Conservation (phyloP, 371 early-diverging fungal species). For the Rhizopus delemar region DNA sequence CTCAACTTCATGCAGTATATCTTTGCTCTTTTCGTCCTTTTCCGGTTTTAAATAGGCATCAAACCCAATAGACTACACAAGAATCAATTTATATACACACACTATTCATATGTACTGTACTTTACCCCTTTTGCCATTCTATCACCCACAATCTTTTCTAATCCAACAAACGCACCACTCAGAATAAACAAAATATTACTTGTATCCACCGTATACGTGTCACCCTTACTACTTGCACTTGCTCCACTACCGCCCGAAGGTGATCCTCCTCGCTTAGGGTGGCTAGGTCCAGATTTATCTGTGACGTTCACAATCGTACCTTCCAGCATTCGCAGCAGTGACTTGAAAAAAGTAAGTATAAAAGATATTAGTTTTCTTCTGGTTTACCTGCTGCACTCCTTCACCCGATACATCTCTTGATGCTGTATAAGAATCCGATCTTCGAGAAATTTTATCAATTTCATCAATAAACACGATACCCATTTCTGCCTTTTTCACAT, state of each 20-base stretch:
- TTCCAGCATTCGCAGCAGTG: slow-evolving; percentile 87
- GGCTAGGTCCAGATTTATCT: slow-evolving; percentile 70
- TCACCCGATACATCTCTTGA: slow-evolving; percentile 94
- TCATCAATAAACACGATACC: slow-evolving; percentile 95
- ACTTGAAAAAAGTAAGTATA: slow-evolving; percentile 19
- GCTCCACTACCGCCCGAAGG: slow-evolving; percentile 24
- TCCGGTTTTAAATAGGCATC: slow-evolving; percentile 59
- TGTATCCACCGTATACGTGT: slow-evolving; percentile 84
- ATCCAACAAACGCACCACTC: slow-evolving; percentile 89
- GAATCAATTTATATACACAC: neutral
- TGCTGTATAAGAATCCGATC: slow-evolving; percentile 72
- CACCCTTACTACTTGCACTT: slow-evolving; percentile 60
- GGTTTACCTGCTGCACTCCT: slow-evolving; percentile 82
- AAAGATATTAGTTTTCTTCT: neutral
- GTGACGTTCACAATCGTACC: slow-evolving; percentile 87
- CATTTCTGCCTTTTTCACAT: slow-evolving; percentile 81
- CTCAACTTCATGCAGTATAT: slow-evolving; percentile 22
- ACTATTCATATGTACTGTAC: slow-evolving; percentile 6
- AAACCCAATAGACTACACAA: slow-evolving; percentile 63
- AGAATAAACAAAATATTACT: slow-evolving; percentile 89
- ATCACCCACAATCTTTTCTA: slow-evolving; percentile 81
- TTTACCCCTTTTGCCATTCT: slow-evolving; percentile 74
- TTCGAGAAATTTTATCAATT: slow-evolving; percentile 85
- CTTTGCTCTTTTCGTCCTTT: slow-evolving; percentile 17
- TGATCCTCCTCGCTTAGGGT: slow-evolving; percentile 23